These are phyloP conservation scores for Escallonia rubra DNA, from an alignment of 129 eudicot species.

Conservation along the genomic window DNA sequence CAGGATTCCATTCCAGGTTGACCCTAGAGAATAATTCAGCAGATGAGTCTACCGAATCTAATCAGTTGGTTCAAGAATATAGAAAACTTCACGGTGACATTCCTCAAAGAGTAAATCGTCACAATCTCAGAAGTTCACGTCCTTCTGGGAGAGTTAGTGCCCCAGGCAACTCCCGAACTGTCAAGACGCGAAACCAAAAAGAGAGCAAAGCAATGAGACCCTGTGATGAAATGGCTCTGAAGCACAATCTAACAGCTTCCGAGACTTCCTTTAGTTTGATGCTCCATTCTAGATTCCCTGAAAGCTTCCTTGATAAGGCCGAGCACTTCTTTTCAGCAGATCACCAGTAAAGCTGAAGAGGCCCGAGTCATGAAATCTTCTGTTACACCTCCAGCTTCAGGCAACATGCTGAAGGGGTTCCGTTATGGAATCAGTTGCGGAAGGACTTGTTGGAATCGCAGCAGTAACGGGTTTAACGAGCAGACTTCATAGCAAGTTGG, in stretches of 20 bases:
- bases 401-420: neutral
- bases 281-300: constrained; percentile 75
- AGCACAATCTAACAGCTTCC: constrained; percentile 21
- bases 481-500: neutral
- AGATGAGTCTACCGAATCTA: constrained; percentile 43
- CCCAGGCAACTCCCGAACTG: constrained; percentile 29
- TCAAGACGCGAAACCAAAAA: constrained; percentile 47
- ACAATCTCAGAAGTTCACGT: constrained; percentile 34
- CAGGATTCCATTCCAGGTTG: constrained; percentile 14
- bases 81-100: constrained; percentile 49
- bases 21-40: constrained; percentile 12
- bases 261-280: constrained; percentile 46
- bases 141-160: constrained; percentile 40
- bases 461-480: too few relatives aligned
- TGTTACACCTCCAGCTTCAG: neutral
- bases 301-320: constrained; percentile 56
- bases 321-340: constrained; percentile 79
- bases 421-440: too few relatives aligned
- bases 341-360: too few relatives aligned
- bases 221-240: constrained; percentile 39
- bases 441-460: too few relatives aligned
- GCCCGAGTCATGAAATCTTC: neutral
- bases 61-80: constrained; percentile 40
- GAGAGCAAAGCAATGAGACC: constrained; percentile 43
- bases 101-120: constrained; percentile 38